Base-by-base conservation (phyloP, 2,329 filamentous ascomycete genomes). In the Iodosphaeria phyllophila region DNA sequence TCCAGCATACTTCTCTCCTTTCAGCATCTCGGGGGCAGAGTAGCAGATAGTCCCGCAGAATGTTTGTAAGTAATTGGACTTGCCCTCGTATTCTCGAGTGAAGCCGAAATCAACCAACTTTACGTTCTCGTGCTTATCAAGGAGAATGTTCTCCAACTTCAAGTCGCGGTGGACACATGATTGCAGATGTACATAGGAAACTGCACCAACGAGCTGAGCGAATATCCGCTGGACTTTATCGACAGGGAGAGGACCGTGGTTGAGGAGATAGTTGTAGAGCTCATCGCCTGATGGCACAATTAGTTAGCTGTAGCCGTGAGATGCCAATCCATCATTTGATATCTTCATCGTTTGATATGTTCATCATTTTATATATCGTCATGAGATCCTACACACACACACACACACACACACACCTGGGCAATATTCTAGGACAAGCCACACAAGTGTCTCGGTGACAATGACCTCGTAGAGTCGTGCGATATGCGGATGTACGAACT, bases 31-130 rank as follows among this genome's bases (percentile, higher is more conserved):
- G 3, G 89, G 89, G 3, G 89, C 89, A 27, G 83, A 92, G 51
- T 98, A 98, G 54, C 86, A 95, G 33, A 98, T 75, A 0, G 89
- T 98, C 5, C 89, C 89, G 47, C 89, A 98, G 51, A 92, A 98
- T 2, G 89, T 98, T 50, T 95, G 86, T 28, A 98, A 55, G 42
- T 95, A 86, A 47, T 84, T 95, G 16, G 80, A 69, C 40, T 91
- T 83, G 31, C 86, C 86, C 50, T 93, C 83, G 48, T 98, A 98
- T 52, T 98, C 89, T 35, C 89, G 66, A 8, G 89, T 98, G 45
- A 98, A 98, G 11, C 89, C 89, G 54, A 98, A 98, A 47, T 98
- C 89, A 37, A 91, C 86, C 31, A 98, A 56, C 53, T 98, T 98
- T 37, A 98, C 89, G 42, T 95, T 92, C 44, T 91, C 86, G 44